Base-by-base conservation (phyloP, 768 basidiomycete species). In the Tylopilus rubrobrunneus region DNA sequence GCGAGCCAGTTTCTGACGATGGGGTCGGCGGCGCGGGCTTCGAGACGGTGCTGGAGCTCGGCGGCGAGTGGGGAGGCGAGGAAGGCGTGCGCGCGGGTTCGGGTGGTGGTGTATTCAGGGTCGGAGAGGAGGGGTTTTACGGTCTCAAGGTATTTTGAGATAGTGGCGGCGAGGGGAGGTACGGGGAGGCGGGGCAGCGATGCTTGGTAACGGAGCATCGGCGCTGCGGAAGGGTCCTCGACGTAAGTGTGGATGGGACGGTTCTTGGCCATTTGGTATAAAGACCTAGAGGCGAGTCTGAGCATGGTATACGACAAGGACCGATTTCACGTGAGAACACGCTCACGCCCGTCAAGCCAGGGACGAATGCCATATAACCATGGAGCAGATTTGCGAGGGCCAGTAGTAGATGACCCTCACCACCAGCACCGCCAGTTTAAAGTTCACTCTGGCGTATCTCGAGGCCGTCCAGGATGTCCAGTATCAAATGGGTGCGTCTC, bases 61-160 rank as follows among this genome's bases (percentile, higher is more conserved):
- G 79, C 76, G 1, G 84, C 84, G 49, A 83, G 80, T 0, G 86
- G 81, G 0, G 88, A 91, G 10, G 73, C 61, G 19, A 91, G 73
- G 69, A 98, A 98, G 1, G 76, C 73, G 3, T 81, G 72, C 2
- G 92, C 89, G 14, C 76, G 74, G 0, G 73, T 56, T 56, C 80
- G 73, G 14, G 91, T 89, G 36, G 73, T 74, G 14, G 76, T 67
- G 62, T 82, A 87, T 56, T 85, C 85, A 7, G 76, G 73, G 2
- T 82, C 72, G 0, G 87, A 79, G 36, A 94, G 78, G 56, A 88
- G 85, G 0, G 96, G 94, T 41, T 80, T 76, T 19, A 94, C 84
- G 5, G 86, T 81, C 58, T 93, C 88, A 61, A 97, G 84, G 74
- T 98, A 98, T 67, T 96, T 96, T 52, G 81, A 70, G 31, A 89